Conservation (phyloP, 2,329 filamentous ascomycete species). For the Claviceps humidiphila region DNA sequence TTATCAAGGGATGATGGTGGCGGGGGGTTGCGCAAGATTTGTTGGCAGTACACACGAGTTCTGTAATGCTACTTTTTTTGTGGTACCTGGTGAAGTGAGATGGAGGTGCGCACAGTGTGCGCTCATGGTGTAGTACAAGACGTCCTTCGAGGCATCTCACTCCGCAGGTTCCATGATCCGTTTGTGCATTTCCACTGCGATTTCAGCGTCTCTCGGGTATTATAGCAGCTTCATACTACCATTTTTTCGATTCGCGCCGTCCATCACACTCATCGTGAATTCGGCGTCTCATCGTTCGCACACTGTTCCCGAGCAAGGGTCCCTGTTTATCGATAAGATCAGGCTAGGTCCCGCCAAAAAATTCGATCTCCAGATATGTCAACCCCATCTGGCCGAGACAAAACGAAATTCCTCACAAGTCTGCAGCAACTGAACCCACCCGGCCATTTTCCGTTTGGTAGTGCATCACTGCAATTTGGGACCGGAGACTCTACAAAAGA, state of each 20-base stretch:
- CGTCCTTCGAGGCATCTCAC: too few relatives aligned
- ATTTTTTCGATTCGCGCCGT: neutral
- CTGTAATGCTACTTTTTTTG: constrained; percentile 2
- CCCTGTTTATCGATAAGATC: constrained; percentile 20
- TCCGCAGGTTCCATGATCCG: too few relatives aligned
- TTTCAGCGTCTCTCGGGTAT: too few relatives aligned
- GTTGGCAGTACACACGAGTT: neutral
- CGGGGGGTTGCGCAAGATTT: neutral
- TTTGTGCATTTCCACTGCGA: too few relatives aligned
- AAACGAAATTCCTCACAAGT: neutral
- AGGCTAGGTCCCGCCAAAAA: constrained; percentile 13
- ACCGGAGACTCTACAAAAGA: neutral
- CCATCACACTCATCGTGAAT: neutral
- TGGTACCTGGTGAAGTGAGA: neutral
- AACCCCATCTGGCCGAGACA: neutral
- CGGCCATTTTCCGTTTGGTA: constrained; percentile 4
- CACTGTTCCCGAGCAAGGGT: constrained; percentile 3
- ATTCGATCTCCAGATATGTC: constrained; percentile 5
- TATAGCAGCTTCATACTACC: neutral
- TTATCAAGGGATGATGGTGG: neutral
- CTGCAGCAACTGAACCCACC: neutral
- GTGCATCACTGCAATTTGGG: neutral
- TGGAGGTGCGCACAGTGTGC: constrained; percentile 6
- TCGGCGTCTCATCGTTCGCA: neutral
- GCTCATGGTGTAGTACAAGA: neutral